phyloP scores from a whole-genome alignment of 1,284 basidiomycete species.

The Neolentinus lepideus region DNA sequence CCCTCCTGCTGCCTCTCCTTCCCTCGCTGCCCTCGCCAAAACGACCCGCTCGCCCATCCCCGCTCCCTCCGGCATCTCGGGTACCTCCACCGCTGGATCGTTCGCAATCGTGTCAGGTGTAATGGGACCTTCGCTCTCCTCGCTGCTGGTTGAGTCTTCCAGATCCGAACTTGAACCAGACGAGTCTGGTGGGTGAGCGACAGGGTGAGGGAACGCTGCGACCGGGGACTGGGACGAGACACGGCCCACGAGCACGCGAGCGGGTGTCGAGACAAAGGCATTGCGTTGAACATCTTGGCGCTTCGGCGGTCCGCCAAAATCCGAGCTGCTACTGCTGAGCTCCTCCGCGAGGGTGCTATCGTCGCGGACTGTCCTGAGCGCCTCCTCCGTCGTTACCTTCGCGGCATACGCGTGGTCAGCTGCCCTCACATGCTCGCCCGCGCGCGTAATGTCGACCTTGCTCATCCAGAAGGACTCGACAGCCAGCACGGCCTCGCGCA shows the following conservation, averaged over 20 bases:
- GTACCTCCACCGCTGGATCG: neutral
- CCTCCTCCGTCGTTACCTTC: neutral
- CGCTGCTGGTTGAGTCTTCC: conserved; percentile 18
- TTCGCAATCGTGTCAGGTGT: conserved; percentile 33
- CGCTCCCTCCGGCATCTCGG: neutral
- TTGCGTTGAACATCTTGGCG: neutral
- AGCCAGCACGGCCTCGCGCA: conserved; percentile 49
- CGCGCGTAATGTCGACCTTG: conserved; percentile 30
- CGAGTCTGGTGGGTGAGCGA: neutral
- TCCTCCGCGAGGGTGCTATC: neutral
- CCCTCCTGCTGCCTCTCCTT: neutral
- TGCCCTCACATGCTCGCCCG: neutral
- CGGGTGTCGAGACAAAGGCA: neutral
- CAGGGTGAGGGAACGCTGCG: neutral
- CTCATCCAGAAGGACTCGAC: conserved; percentile 66
- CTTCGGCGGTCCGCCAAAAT: neutral
- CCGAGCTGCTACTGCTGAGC: neutral
- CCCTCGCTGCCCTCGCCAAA: neutral
- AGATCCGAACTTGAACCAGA: conserved; percentile 12
- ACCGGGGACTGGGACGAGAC: neutral
- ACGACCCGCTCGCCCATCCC: neutral
- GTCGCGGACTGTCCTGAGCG: neutral
- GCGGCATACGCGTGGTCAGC: conserved; percentile 2
- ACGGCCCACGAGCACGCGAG: neutral
- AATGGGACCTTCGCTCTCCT: conserved; percentile 36